phyloP scores from a whole-genome alignment of 2,329 filamentous ascomycete species.

The Aureobasidium subglaciale region DNA sequence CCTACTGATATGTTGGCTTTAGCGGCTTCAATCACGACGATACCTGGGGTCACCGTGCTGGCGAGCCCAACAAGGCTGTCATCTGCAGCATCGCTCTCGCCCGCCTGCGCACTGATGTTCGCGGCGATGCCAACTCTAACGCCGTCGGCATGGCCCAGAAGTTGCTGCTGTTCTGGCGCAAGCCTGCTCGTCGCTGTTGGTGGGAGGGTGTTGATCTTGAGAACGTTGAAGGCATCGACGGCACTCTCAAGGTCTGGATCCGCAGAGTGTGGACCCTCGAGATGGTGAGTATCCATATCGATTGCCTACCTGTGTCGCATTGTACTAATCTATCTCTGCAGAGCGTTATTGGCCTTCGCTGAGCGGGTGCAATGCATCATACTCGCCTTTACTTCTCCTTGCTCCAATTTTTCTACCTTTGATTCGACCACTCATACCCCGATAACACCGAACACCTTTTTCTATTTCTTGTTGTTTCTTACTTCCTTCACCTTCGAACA shows the following conservation, averaged over 20 bases:
- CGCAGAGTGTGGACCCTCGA: slow-evolving; percentile 96
- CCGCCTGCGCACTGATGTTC: slow-evolving; percentile 83
- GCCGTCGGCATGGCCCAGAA: slow-evolving; percentile 98
- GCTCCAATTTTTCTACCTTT: background rate
- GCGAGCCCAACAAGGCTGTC: slow-evolving; percentile 95
- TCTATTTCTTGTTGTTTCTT: slow-evolving; percentile 1
- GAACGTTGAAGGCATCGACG: slow-evolving; percentile 81
- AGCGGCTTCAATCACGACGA: slow-evolving; percentile 97
- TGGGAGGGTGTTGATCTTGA: slow-evolving; percentile 96
- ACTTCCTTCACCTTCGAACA: background rate
- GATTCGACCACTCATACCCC: slow-evolving; percentile 14
- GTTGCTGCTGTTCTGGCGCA: slow-evolving; percentile 93
- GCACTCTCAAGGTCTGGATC: slow-evolving; percentile 96
- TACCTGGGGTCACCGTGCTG: slow-evolving; percentile 91
- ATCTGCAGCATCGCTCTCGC: slow-evolving; percentile 95
- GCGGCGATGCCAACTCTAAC: slow-evolving; percentile 57
- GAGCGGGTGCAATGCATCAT: background rate
- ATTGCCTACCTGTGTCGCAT: background rate
- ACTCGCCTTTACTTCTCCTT: background rate
- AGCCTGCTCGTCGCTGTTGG: slow-evolving; percentile 93
- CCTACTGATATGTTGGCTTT: background rate
- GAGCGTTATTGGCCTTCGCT: slow-evolving; percentile 24
- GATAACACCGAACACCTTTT: slow-evolving; percentile 7
- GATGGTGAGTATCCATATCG: slow-evolving; percentile 54
- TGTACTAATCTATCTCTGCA: slow-evolving; percentile 3